Percentiles rank a stretch among this genome's conserved stretches.
These are phyloP conservation scores for Kodamaea jinghongensis DNA, from an alignment of 805 yeast species.

Conservation along the genomic window DNA sequence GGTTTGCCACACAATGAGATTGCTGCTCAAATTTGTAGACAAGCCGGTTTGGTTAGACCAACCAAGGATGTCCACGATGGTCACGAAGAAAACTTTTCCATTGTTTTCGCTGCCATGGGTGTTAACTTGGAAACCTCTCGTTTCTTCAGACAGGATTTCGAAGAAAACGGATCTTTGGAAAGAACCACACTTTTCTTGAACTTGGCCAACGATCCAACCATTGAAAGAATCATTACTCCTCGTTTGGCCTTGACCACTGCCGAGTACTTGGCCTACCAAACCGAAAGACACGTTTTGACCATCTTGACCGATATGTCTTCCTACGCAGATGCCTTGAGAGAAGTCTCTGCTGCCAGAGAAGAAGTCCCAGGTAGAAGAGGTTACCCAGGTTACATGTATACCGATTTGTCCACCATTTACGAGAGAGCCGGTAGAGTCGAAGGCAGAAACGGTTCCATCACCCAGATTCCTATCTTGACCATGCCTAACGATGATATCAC, in stretches of 20 bases:
- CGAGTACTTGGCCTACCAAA: slow-evolving; percentile 97
- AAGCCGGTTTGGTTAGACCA: slow-evolving; percentile 98
- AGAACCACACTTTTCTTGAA: slow-evolving; percentile 95
- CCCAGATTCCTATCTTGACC: slow-evolving; percentile 97
- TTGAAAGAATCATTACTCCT: slow-evolving; percentile 98
- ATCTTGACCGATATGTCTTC: slow-evolving; percentile 99
- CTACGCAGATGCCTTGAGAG: slow-evolving; percentile 99
- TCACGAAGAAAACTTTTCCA: slow-evolving; percentile 98
- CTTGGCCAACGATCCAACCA: slow-evolving; percentile 98
- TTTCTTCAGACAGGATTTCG: slow-evolving; percentile 98
- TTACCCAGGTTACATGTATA: slow-evolving; percentile 99
- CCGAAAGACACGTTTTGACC: slow-evolving; percentile 98
- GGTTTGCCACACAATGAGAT: slow-evolving; percentile 99
- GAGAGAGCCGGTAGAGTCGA: slow-evolving; percentile 99
- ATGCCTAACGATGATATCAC: slow-evolving; percentile 99
- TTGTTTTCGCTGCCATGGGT: slow-evolving; percentile 99
- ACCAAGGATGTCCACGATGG: slow-evolving; percentile 99
- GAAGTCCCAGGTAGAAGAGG: slow-evolving; percentile 99
- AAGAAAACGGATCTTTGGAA: slow-evolving; percentile 97
- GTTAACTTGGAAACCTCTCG: slow-evolving; percentile 97
- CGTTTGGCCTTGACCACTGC: slow-evolving; percentile 98
- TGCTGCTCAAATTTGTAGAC: slow-evolving; percentile 99
- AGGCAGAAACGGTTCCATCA: slow-evolving; percentile 98
- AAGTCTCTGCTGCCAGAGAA: slow-evolving; percentile 99
- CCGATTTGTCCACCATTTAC: slow-evolving; percentile 97